phyloP scores from a whole-genome alignment of 176 grass and related monocot species.

The Calamus simplicifolius region DNA sequence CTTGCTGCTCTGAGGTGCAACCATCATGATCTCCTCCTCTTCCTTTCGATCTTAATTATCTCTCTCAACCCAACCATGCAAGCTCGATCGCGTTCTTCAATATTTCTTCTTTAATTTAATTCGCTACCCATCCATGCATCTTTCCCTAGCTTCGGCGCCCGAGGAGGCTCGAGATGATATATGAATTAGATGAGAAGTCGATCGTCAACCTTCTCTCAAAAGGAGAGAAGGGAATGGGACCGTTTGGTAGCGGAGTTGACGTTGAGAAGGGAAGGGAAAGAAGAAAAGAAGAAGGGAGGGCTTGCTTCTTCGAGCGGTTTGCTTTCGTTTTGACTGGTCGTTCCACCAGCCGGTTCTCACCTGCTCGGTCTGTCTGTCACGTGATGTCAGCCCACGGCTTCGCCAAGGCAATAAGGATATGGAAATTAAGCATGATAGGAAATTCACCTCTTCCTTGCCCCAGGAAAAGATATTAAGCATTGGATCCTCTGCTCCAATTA shows the following conservation, averaged over 20 bases:
- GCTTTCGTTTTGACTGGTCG: slow-evolving; percentile 57
- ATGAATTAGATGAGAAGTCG: no score
- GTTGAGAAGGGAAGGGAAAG: neutral
- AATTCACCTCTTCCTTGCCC: no score
- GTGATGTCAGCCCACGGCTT: slow-evolving; percentile 8
- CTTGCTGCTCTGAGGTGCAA: neutral
- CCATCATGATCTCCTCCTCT: no score
- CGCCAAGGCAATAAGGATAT: no score
- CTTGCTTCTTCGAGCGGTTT: neutral
- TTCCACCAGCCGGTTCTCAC: slow-evolving; percentile 41
- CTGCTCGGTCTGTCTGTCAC: slow-evolving; percentile 18
- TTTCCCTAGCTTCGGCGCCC: neutral
- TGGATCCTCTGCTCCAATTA: no score
- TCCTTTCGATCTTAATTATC: neutral
- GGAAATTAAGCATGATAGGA: no score
- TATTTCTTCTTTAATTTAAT: no score
- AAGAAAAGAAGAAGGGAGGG: neutral
- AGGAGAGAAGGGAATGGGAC: neutral
- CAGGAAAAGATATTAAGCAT: no score
- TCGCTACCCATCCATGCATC: neutral
- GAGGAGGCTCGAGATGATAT: neutral
- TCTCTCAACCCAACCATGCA: neutral
- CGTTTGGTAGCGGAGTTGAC: slow-evolving; percentile 6
- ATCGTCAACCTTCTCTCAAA: no score
- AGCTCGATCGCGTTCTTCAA: no score